Base-by-base conservation (phyloP, 129 eudicot genomes). In the Arctium lappa region DNA sequence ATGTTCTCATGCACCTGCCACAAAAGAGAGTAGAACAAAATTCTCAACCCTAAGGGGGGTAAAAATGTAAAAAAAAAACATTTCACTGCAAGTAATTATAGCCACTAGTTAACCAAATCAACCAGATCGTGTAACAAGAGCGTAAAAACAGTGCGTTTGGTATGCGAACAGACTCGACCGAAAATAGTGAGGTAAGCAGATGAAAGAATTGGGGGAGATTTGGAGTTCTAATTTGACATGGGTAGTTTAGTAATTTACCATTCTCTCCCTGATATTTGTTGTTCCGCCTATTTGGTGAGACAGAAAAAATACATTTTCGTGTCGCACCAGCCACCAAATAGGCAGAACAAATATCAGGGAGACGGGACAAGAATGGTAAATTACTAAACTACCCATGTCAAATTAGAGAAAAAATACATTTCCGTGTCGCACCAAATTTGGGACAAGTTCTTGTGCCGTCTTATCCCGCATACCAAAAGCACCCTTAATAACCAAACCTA, bases 1-100 rank as follows among this genome's bases (percentile, higher is more conserved):
- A 94, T 77, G 89, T 94, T 94, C 86, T 94, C 98, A 62, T 92
- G 91, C 72, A 92, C 79, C 98, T 94, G 92, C 85, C 79, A 66
- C 44, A 48, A 83, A 80, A 63, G 73, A 66, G 65, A 16, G 15
- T 63, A 77, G 63, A 73, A 34, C 38, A 75, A 74, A 62, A 73
- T 73, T 56, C 63, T 80, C 46, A 42, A 71, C 68, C 29, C 29
- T 60, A 60, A 16, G 2, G 39, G 33, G 73, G 63, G 44, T 60
- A 73, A 36, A 76, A 69, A 22, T 22, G 27, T 22, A 22, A 22
- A 22, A 22, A 22, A 22, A 22, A 22, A 22, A 22, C 27, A 22
- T 22, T 22, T 22, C 27, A 66, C 70, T 4, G 70, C 12, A 33
- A 82, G 48, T 31, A 40, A 40, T 31, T 31, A n/a, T 74, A 18